Evolutionary conservation across 2,329 filamentous ascomycete genomes (phyloP).

Genomic region (Penicillium sp.): DNA sequence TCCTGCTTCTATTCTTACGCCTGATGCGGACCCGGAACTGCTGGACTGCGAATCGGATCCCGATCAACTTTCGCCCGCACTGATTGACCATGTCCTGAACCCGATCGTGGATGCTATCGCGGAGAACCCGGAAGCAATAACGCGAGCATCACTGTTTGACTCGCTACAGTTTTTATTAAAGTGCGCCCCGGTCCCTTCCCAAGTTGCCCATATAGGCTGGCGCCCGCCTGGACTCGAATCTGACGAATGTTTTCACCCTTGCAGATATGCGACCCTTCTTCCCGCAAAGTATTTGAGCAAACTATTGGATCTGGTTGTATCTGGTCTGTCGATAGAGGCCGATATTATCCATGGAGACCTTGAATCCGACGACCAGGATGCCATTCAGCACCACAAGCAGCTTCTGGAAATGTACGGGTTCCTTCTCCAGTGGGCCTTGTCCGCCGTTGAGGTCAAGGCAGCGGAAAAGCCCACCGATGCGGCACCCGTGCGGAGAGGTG

Average conservation of each 20-base stretch:
- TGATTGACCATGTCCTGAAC: slow-evolving; percentile 84
- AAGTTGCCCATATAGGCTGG: slow-evolving; percentile 27
- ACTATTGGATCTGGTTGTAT: slow-evolving; percentile 85
- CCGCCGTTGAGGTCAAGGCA: slow-evolving; percentile 88
- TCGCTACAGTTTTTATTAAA: slow-evolving; percentile 94
- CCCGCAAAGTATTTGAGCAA: slow-evolving; percentile 83
- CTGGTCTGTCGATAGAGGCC: slow-evolving; percentile 77
- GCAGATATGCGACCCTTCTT: slow-evolving; percentile 76
- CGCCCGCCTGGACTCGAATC: slow-evolving; percentile 51
- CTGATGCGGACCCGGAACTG: slow-evolving; percentile 77
- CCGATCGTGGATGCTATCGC: slow-evolving; percentile 89
- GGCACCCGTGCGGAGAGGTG: slow-evolving; percentile 67
- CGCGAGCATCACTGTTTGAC: slow-evolving; percentile 75
- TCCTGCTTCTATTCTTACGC: slow-evolving; percentile 73
- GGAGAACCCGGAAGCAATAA: slow-evolving; percentile 84
- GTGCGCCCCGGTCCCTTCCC: slow-evolving; percentile 64
- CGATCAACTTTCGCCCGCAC: slow-evolving; percentile 69
- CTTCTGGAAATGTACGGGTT: slow-evolving; percentile 93
- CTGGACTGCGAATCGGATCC: slow-evolving; percentile 91
- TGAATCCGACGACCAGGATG: slow-evolving; percentile 87
- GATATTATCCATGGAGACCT: slow-evolving; percentile 81
- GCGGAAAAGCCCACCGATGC: slow-evolving; percentile 78
- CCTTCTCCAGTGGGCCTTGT: slow-evolving; percentile 89
- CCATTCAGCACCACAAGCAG: slow-evolving; percentile 80
- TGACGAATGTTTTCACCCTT: slow-evolving; percentile 58